Conservation (phyloP, 1,284 basidiomycete species). For the Trametes hirsuta region DNA sequence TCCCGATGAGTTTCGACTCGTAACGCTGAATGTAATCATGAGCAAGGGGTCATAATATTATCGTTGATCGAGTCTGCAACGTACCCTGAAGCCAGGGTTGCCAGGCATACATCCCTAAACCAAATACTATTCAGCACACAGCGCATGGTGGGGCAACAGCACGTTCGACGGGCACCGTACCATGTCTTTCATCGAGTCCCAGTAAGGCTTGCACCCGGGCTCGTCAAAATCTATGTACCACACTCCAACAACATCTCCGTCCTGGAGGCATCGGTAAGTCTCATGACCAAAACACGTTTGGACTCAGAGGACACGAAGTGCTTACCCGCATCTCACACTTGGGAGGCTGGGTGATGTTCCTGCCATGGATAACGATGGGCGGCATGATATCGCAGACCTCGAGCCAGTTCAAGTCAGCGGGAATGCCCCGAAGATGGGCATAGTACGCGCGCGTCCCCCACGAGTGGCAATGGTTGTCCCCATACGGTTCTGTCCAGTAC, state of each 20-base stretch:
- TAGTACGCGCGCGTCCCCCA: constrained; percentile 25
- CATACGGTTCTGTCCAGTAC: constrained; percentile 22
- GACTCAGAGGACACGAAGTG: background rate
- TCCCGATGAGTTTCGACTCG: constrained; percentile 14
- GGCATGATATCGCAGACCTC: constrained; percentile 26
- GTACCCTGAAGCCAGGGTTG: background rate
- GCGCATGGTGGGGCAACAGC: background rate
- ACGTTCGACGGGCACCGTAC: constrained; percentile 2
- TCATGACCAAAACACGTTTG: background rate
- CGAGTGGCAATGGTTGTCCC: constrained; percentile 14
- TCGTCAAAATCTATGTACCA: constrained; percentile 29
- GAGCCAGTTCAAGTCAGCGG: constrained; percentile 16
- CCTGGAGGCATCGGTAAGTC: background rate
- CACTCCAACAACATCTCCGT: constrained; percentile 20
- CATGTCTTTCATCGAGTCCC: constrained; percentile 17
- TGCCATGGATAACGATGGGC: constrained; percentile 18
- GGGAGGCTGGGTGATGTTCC: constrained; percentile 15
- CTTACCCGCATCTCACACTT: constrained; percentile 20
- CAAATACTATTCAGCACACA: background rate
- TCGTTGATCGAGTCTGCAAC: background rate
- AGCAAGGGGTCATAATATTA: background rate
- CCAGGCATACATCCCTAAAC: constrained; percentile 16
- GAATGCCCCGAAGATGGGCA: constrained; percentile 19
- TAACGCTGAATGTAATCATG: constrained; percentile 6
- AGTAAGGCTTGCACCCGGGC: constrained; percentile 25